phyloP scores from a whole-genome alignment of 768 basidiomycete genomes.

The Sistotremastrum suecicum region DNA sequence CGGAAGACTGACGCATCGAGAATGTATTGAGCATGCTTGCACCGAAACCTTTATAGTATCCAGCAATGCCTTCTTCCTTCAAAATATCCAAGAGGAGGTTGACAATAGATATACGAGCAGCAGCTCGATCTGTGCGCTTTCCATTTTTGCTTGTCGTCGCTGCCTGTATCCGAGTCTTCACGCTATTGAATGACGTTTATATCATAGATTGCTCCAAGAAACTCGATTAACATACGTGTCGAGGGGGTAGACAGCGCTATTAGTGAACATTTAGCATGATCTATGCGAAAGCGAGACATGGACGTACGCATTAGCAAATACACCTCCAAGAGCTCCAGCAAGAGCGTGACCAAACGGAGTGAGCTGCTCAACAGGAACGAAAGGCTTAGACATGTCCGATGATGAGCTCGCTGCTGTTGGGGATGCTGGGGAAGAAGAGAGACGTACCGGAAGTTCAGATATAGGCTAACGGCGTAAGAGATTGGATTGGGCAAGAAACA shows the following conservation, averaged over 20 bases:
- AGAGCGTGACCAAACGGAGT: slow-evolving; percentile 84
- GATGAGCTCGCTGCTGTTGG: neutral
- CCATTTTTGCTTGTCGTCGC: slow-evolving; percentile 39
- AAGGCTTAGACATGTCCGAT: slow-evolving; percentile 22
- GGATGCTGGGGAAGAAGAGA: neutral
- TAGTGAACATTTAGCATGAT: slow-evolving; percentile 3
- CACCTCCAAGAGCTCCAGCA: slow-evolving; percentile 86
- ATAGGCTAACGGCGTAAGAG: neutral
- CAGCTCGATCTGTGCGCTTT: slow-evolving; percentile 27
- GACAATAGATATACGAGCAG: slow-evolving; percentile 36
- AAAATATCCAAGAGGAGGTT: slow-evolving; percentile 56
- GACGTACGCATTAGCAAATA: slow-evolving; percentile 85
- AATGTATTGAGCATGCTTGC: slow-evolving; percentile 99
- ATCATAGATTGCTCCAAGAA: neutral
- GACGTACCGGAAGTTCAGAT: neutral
- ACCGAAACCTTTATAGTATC: slow-evolving; percentile 82
- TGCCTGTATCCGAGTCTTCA: slow-evolving; percentile 93
- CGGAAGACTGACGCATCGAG: slow-evolving; percentile 67
- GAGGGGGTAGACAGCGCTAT: slow-evolving; percentile 83
- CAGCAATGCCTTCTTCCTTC: slow-evolving; percentile 65
- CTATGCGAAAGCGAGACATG: neutral
- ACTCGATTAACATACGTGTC: slow-evolving; percentile 34
- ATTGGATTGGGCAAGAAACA: neutral
- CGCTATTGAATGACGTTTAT: slow-evolving; percentile 29
- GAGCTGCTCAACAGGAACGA: slow-evolving; percentile 45